Base-by-base conservation (phyloP, 2,329 filamentous ascomycete species). In the Laburnicola sp. region DNA sequence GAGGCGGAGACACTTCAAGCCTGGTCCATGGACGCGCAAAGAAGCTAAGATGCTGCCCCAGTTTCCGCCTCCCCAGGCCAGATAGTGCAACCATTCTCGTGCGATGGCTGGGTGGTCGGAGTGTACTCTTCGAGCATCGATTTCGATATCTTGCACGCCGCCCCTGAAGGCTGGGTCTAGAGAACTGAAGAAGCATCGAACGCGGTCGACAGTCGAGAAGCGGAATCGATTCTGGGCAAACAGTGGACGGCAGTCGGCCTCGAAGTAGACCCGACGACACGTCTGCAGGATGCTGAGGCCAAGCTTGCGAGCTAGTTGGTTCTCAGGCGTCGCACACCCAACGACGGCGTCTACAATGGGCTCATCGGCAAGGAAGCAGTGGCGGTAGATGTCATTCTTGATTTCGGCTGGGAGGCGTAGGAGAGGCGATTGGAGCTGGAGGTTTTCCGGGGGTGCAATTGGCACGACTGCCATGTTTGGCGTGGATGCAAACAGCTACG, bases 71-170 rank as follows among this genome's bases (percentile, higher is more conserved):
- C 53, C 58, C 59, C 59, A 66, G 1, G 64, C 54, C 16, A 72
- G 61, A 53, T 75, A 73, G 9, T 69, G 66, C 6, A 70, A 44
- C 72, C 72, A 75, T 45, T 72, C 73, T 28, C 60, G 59, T 23
- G 59, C 62, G 11, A 66, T 45, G 1, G 53, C 51, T 2, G 62
- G 60, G 11, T 63, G 62, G 39, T 60, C 57, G 11, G 57, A 59
- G 43, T 65, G 50, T 4, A 74, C 57, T 26, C 60, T 59, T 8
- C 66, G 62, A 8, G 72, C 58, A 48, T 75, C 71, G 38, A 76
- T 62, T 34, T 74, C 71, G n/a, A 75, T 48, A 43, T 71, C 64
- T 2, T 58, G 56, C 3, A 76, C 56, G 21, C 57, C 53, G 3
- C 54, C 49, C 32, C 59, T 55, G 45, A 63, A 51, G 8, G 53